Evolutionary conservation across 768 basidiomycete species (phyloP), one percentile per base, ranked within the genome.

Genomic region (Crepidotus variabilis): DNA sequence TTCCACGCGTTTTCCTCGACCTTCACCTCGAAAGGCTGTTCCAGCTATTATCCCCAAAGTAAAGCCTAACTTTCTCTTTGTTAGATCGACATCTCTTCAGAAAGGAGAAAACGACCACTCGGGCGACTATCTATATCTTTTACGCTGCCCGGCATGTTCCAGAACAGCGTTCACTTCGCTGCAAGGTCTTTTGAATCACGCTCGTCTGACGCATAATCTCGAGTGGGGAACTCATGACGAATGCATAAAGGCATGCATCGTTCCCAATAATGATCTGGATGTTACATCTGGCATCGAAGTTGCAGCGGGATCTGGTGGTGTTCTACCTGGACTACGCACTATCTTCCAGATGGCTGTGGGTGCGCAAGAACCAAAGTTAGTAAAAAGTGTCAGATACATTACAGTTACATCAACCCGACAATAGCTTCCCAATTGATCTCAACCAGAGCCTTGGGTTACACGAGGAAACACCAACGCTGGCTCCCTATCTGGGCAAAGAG

Each of bases 181-280:
- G 1, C 82, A 83, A 65, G 82, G 81, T 3, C 72, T 83, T 14
- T 72, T 81, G 24, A 82, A 82, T 61, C 82, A 83, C 57, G 79
- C 77, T 28, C 77, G 82, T 11, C 73, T 80, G 32, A 69, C 72
- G 6, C 82, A 83, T 63, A 67, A 62, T 39, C 68, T 77, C 28
- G 80, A 78, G 57, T 83, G 80, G 78, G 80, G 77, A 10, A 78
- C 77, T 8, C 82, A 83, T 55, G 82, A 83, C 43, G 80, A 79
- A 50, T 83, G 81, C 56, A 77, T 82, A 6, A 71, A 74, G 46
- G 77, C 78, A 4, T 82, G 82, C 66, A 76, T 79, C 6, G 70
- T 75, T 14, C 60, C 69, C 5, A 76, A 78, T 51, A 67, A 73
- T 45, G 65, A 71, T 46, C 51, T 79, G n/a, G 72, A 79, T 50